Conservation (phyloP, 2,329 filamentous ascomycete genomes). For the Xenoacremonium recifei region DNA sequence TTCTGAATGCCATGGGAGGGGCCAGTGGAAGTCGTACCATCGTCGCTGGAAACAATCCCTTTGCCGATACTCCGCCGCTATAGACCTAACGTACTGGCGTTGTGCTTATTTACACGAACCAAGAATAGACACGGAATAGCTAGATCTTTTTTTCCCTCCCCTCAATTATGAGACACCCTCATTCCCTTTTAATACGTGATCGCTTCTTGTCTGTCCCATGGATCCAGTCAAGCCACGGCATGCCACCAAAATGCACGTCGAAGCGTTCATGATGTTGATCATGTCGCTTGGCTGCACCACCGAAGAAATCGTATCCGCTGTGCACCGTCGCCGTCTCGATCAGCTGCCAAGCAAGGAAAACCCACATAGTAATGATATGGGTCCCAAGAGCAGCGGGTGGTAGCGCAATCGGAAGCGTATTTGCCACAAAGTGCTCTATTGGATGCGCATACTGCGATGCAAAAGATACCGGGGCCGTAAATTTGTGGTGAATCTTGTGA, state of each 20-base stretch:
- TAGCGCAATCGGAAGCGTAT: slow-evolving; percentile 49
- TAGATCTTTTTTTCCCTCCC: too few species aligned
- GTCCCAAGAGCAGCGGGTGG: slow-evolving; percentile 44
- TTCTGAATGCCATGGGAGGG: too few species aligned
- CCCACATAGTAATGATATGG: slow-evolving; percentile 53
- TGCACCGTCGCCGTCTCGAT: slow-evolving; percentile 54
- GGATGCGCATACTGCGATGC: slow-evolving; percentile 57
- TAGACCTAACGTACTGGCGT: too few species aligned
- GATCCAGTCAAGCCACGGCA: slow-evolving; percentile 54
- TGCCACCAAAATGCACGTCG: slow-evolving; percentile 50
- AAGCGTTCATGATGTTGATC: slow-evolving; percentile 59
- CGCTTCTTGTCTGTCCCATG: slow-evolving; percentile 47
- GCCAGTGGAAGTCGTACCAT: too few species aligned
- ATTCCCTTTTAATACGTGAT: too few species aligned
- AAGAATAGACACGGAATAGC: too few species aligned
- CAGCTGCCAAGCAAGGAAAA: slow-evolving; percentile 47
- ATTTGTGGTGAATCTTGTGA: slow-evolving; percentile 57
- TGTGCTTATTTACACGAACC: too few species aligned
- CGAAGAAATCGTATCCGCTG: slow-evolving; percentile 56
- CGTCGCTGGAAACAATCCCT: too few species aligned
- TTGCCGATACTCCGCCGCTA: too few species aligned
- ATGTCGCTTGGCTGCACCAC: slow-evolving; percentile 46
- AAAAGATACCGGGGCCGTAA: slow-evolving; percentile 54
- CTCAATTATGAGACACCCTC: too few species aligned
- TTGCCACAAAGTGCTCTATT: slow-evolving; percentile 54